phyloP scores from a whole-genome alignment of 2,329 filamentous ascomycete genomes.

The Penicillium sp. region DNA sequence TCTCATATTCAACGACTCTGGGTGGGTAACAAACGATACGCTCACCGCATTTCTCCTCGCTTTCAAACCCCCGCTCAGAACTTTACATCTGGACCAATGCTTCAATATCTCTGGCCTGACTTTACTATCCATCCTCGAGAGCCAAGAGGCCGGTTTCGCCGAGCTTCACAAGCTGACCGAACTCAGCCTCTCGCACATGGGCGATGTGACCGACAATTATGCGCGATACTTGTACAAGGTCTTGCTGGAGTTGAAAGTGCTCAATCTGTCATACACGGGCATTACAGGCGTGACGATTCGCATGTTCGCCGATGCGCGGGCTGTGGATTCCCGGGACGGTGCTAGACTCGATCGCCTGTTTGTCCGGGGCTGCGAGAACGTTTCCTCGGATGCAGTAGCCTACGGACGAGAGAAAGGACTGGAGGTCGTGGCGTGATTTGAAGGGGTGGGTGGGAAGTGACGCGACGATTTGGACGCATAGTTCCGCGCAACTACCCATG shows the following conservation, averaged over 20 bases:
- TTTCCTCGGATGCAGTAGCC: slow-evolving; percentile 35
- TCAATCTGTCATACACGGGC: slow-evolving; percentile 35
- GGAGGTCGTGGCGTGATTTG: slow-evolving; percentile 26
- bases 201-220: slow-evolving; percentile 27
- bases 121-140: background rate
- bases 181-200: slow-evolving; percentile 29
- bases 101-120: slow-evolving; percentile 8
- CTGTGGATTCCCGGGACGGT: slow-evolving; percentile 3
- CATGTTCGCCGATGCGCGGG: slow-evolving; percentile 27
- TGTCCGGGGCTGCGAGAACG: slow-evolving; percentile 28
- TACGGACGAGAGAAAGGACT: slow-evolving; percentile 33
- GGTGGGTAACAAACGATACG: slow-evolving; percentile 21
- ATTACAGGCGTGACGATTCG: slow-evolving; percentile 38
- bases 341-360: slow-evolving; percentile 27
- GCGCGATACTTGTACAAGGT: slow-evolving; percentile 18
- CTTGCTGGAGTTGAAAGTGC: slow-evolving; percentile 30
- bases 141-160: background rate
- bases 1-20: slow-evolving; percentile 28
- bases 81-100: slow-evolving; percentile 30
- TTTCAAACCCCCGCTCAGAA: slow-evolving; percentile 22
- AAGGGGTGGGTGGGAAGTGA: no score
- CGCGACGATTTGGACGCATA: no score
- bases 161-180: slow-evolving; percentile 25
- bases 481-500: no score
- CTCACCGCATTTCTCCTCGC: slow-evolving; percentile 17